A percentile compares a stretch with the other conserved stretches of the same genome.
phyloP scores from a whole-genome alignment of 192 early-diverging fungal genomes.

The Cladochytrium replicatum region DNA sequence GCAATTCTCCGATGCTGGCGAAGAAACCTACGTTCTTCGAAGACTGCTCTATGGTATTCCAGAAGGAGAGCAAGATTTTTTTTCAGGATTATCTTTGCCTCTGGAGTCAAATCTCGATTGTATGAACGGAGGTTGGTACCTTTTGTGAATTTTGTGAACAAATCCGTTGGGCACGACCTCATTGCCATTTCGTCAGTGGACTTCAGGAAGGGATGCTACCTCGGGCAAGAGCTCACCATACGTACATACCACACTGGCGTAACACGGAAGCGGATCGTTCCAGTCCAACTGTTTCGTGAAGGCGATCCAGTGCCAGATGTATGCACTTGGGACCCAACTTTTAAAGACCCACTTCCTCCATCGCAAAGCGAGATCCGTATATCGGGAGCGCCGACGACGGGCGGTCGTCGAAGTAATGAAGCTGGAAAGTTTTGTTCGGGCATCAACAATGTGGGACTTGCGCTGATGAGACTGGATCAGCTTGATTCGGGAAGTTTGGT shows the following conservation, averaged over 20 bases:
- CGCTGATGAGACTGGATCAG: conserved; percentile 76
- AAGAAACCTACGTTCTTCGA: conserved; percentile 58
- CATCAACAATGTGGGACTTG: conserved; percentile 73
- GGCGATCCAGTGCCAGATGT: conserved; percentile 20
- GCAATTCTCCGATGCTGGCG: conserved; percentile 46
- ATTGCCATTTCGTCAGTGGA: conserved; percentile 51
- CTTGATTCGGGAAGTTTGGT: too few relatives aligned
- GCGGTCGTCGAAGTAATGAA: conserved; percentile 3
- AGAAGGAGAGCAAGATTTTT: conserved; percentile 80
- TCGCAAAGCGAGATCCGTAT: conserved; percentile 18
- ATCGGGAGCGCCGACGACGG: neutral
- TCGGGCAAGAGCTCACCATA: conserved; percentile 97
- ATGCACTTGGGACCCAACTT: conserved; percentile 23
- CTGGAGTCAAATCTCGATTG: conserved; percentile 88
- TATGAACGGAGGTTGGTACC: conserved; percentile 66
- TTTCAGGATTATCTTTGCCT: conserved; percentile 59
- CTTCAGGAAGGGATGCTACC: conserved; percentile 95
- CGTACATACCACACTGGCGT: conserved; percentile 92
- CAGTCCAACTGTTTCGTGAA: conserved; percentile 52
- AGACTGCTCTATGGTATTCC: conserved; percentile 78
- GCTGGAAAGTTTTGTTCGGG: conserved; percentile 58
- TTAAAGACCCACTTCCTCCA: conserved; percentile 7
- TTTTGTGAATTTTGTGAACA: neutral
- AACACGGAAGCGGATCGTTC: conserved; percentile 83
- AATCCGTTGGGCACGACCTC: neutral